Base-by-base conservation (phyloP, 345 rosid species). In the Crucihimalaya himalaica region DNA sequence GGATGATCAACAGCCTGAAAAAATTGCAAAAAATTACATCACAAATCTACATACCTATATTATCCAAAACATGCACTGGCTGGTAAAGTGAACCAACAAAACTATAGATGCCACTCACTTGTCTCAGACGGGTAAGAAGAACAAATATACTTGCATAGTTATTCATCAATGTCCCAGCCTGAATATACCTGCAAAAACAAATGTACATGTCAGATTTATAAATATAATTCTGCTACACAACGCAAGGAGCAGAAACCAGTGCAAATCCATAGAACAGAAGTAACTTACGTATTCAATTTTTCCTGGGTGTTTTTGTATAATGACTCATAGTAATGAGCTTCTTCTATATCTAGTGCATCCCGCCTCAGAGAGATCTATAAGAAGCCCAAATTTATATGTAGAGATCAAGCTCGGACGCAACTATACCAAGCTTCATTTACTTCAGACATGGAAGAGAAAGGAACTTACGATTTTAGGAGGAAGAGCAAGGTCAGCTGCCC, bases 401-500 rank as follows among this genome's bases (percentile, higher is more conserved):
- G 47, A 45, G 52, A 14, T 46, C 27, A 40, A 15, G 47, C 50
- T 54, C 43, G 59, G 37, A 71, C 54, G 71, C 58, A 65, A 43
- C 40, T 39, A 32, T 59, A 63, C 31, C 4, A 16, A 56, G 53
- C 18, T 66, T 68, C 16, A 72, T 71, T 37, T 53, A 20, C 45
- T 68, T 6, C 50, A 25, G 28, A 42, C 71, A 63, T 55, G 27
- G 27, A 66, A 35, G 56, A 70, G 32, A 55, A 68, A 68, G 74
- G 15, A 51, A 77, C 87, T 78, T 82, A 95, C 97, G 43, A 88
- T 84, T 79, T 93, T 85, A 4, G 99, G 96, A 77, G 99, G 97
- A 83, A 95, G 96, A 20, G 97, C 97, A 63, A 95, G 99, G 84
- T 95, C 99, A 66, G 99, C 88, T 74, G 99, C 97, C 75, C 97